Evolutionary conservation across 495 filamentous ascomycete species (phyloP).

Genomic region (Peziza echinospora): DNA sequence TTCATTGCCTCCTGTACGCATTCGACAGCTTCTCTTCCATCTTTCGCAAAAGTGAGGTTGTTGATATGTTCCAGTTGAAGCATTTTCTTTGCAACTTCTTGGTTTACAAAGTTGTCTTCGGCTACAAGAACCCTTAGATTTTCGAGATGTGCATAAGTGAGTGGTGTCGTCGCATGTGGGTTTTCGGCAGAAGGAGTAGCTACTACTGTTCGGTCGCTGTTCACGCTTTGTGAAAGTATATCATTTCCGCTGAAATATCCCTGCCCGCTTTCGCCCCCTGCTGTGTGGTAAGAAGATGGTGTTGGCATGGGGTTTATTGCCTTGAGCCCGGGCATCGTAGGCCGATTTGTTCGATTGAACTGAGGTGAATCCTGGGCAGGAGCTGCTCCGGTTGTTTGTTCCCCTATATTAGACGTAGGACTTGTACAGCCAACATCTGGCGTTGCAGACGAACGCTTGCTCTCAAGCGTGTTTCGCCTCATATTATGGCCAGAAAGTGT

Average conservation of each 20-base stretch:
- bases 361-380: too few relatives aligned
- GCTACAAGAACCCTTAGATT: slow-evolving; percentile 68
- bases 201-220: background rate
- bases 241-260: background rate
- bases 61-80: slow-evolving; percentile 47
- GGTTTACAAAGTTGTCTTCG: slow-evolving; percentile 88
- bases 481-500: too few relatives aligned
- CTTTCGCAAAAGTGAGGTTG: slow-evolving; percentile 56
- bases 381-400: slow-evolving; percentile 20
- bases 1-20: slow-evolving; percentile 66
- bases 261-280: background rate
- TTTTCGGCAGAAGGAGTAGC: too few relatives aligned
- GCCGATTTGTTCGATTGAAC: background rate
- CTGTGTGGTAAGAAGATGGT: background rate
- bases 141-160: slow-evolving; percentile 20
- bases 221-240: too few relatives aligned
- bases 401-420: slow-evolving; percentile 7
- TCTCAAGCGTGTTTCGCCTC: slow-evolving; percentile 15
- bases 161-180: too few relatives aligned
- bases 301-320: background rate
- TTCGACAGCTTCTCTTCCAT: slow-evolving; percentile 78
- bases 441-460: too few relatives aligned
- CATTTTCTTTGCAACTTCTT: slow-evolving; percentile 72
- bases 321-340: background rate
- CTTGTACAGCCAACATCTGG: background rate